Conservation (phyloP, 1,284 basidiomycete genomes). For the Pterula multifida region DNA sequence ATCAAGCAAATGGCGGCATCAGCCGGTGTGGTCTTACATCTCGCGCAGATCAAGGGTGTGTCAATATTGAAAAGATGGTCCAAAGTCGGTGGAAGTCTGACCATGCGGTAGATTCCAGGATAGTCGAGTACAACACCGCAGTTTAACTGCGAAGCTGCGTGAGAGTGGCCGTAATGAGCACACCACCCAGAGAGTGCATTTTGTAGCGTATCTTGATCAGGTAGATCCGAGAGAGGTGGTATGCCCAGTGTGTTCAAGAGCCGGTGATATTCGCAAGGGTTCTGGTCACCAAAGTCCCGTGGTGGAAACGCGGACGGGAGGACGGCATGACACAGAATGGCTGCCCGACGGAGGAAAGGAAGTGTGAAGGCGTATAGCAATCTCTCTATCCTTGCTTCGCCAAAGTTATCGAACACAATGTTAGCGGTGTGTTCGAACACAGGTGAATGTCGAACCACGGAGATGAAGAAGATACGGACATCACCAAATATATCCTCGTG, state of each 20-base stretch:
- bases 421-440: slow-evolving; percentile 72
- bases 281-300: slow-evolving; percentile 23
- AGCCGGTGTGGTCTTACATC: slow-evolving; percentile 71
- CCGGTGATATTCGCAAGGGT: slow-evolving; percentile 64
- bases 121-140: slow-evolving; percentile 73
- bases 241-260: slow-evolving; percentile 69
- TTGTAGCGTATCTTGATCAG: slow-evolving; percentile 72
- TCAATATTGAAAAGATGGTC: slow-evolving; percentile 74
- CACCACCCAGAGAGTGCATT: slow-evolving; percentile 77
- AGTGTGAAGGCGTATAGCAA: slow-evolving; percentile 84
- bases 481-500: slow-evolving; percentile 66
- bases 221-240: slow-evolving; percentile 66
- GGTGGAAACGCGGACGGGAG: slow-evolving; percentile 51
- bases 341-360: slow-evolving; percentile 86
- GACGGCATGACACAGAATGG: slow-evolving; percentile 75
- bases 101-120: slow-evolving; percentile 77
- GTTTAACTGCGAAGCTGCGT: slow-evolving; percentile 60
- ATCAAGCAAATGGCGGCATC: slow-evolving; percentile 89
- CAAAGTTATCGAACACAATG: slow-evolving; percentile 63
- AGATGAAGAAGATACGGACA: slow-evolving; percentile 77
- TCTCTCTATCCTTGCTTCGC: slow-evolving; percentile 75
- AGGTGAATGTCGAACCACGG: slow-evolving; percentile 67
- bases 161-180: slow-evolving; percentile 67
- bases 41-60: slow-evolving; percentile 58
- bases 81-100: slow-evolving; percentile 70